A percentile compares a stretch with the other conserved stretches of the same genome.
These are phyloP conservation scores for Schwanniomyces occidentalis DNA, from an alignment of 805 yeast species.

Conservation along the genomic window DNA sequence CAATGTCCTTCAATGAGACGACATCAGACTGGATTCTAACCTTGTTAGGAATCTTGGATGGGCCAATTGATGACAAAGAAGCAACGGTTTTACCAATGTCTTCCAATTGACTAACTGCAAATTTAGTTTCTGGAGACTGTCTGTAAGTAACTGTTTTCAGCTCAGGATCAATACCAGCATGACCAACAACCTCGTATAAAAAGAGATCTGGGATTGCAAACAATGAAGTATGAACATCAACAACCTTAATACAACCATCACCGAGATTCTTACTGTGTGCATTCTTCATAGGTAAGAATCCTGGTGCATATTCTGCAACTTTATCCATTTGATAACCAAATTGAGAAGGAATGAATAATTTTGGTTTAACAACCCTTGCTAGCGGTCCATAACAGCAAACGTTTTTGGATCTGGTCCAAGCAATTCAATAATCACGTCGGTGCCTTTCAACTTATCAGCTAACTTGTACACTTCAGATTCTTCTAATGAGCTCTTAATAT, in stretches of 20 bases:
- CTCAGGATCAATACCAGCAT: constrained; percentile 38
- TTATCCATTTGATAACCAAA: constrained; percentile 50
- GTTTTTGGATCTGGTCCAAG: constrained; percentile 29
- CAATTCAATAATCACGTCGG: constrained; percentile 53
- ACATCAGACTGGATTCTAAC: constrained; percentile 44
- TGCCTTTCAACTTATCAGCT: constrained; percentile 43
- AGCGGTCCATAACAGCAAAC: constrained; percentile 36
- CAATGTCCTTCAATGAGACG: constrained; percentile 39
- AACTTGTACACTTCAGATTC: constrained; percentile 23
- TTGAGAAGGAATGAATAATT: constrained; percentile 59
- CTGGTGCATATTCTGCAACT: constrained; percentile 29
- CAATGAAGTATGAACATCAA: constrained; percentile 41
- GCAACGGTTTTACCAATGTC: constrained; percentile 50
- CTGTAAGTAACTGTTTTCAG: constrained; percentile 32
- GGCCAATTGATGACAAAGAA: constrained; percentile 38
- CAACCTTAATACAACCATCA: constrained; percentile 46
- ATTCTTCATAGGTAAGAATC: constrained; percentile 32
- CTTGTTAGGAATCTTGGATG: constrained; percentile 41
- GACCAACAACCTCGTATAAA: constrained; percentile 32
- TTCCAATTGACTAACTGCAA: constrained; percentile 34
- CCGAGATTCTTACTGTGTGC: constrained; percentile 41
- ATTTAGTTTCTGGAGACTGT: constrained; percentile 39
- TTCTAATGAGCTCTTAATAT: constrained; percentile 33
- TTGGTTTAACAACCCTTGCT: constrained; percentile 43
- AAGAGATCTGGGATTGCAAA: constrained; percentile 39